Evolutionary conservation across 495 filamentous ascomycete species (phyloP), one percentile per base, ranked within the genome.

Genomic region (Aspergillus cristatus): DNA sequence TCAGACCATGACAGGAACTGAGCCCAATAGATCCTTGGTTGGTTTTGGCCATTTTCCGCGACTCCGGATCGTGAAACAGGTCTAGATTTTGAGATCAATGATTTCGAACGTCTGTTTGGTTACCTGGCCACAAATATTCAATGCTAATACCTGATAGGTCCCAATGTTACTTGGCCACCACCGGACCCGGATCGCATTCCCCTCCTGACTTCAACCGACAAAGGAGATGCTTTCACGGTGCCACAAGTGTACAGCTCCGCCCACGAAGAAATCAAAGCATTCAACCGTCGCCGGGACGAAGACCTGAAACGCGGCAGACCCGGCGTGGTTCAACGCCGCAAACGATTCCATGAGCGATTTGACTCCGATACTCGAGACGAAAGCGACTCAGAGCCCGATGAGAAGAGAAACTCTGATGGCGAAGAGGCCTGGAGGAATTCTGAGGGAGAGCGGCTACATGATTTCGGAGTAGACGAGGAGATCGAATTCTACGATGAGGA

Each of bases 401-500:
- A 50, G 1, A 48, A 57, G 32, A 51, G 59, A 5, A 50, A 54
- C 0, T 57, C 61, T 34, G 64, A 67, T 35, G 72, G 76, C 6
- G 75, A 78, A 47, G 74, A 79, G 43, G 71, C 61, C 6, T 97
- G 91, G 91, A 75, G 68, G 4, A 90, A 94, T 45, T 71, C 78
- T 0, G 89, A 95, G 29, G 91, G 91, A 3, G 88, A 96, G 47
- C 67, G 78, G 7, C 66, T 97, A 24, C 69, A 78, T 30, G 91
- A 98, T 53, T 98, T 87, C 56, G 91, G 91, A 1, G 85, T 95
- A 0, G 88, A 94, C 47, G 84, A 86, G 47, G 84, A 87, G 7
- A 74, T 67, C 7, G 85, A 93, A 48, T 79, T 79, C 41, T 80
- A 83, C 40, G 80, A 82, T 42, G 72, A 90, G 40, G 86, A 93